Evolutionary conservation across 2,329 filamentous ascomycete species (phyloP), one percentile per base, ranked within the genome.

Genomic region (Bipolaris victoriae): DNA sequence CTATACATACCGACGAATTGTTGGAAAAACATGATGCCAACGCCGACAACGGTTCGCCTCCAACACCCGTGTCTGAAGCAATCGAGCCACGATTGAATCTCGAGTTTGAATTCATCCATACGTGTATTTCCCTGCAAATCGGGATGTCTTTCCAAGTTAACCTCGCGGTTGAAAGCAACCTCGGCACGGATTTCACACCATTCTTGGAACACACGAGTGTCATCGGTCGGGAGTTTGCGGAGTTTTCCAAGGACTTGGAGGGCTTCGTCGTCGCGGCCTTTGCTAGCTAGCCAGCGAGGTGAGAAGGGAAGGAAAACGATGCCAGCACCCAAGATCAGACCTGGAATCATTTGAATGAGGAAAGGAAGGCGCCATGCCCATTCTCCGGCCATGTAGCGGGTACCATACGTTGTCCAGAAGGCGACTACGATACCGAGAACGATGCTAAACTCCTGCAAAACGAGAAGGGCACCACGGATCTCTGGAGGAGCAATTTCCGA

Each of bases 401-500:
- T 84, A 0, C 78, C 83, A 54, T 84, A 86, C 0, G 81, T 82
- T 36, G 83, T 82, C 80, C 81, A 86, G 64, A 80, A 86, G 1
- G 82, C 79, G 22, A 84, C 73, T 3, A 84, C 78, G 54, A 80
- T 81, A 2, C 82, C 80, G 18, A 76, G 68, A 11, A 81, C 79
- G 49, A 83, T 82, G 48, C 71, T 75, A 54, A 83, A 72, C 47
- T 81, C 76, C 55, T 83, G 78, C 3, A 83, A 68, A 1, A 81
- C 86, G 45, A 84, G 76, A 1, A 83, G 74, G 0, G 79, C 75
- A 51, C 81, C 80, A 41, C 81, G 79, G 50, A 81, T 81, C 62
- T 82, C 79, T 1, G 80, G 79, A 3, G 80, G 79, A n/a, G 78
- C 70, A 49, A 83, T 82, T 59, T 84, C 82, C 1, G 79, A 81